Evolutionary conservation across 805 yeast species (phyloP), one percentile per base, ranked within the genome.

Genomic region (Vanderwaltozyma yarrowii): DNA sequence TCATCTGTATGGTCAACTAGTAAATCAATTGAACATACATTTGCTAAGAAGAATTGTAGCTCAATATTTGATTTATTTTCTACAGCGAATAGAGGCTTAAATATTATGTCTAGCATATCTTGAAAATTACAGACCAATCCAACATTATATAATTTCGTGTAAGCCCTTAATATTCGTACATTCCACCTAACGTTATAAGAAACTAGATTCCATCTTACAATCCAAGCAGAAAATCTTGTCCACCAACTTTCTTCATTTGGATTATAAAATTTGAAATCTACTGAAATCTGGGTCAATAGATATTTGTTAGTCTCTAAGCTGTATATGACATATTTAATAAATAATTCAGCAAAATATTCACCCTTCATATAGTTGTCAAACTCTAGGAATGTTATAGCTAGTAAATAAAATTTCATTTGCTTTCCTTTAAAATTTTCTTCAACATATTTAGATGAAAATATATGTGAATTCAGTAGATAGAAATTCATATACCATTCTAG

Each of bases 181-280:
- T 60, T 52, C 69, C 69, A 65, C 15, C 62, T 60, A 12, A 65
- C 54, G 36, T 65, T 65, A 36, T 63, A 61, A 21, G 68, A 63
- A 1, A 64, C 54, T 10, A 65, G 44, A 40, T 60, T 58, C 52
- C 66, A 60, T 39, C 51, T 56, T 8, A 53, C 46, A 7, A 65
- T 41, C 68, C 69, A 65, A 15, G 50, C 37, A 1, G 66, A 45
- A 30, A 65, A 56, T 13, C 55, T 50, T 0, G 39, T 30, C 69
- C 69, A 65, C 60, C 60, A 57, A 36, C 44, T 45, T 8, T 41
- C 38, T 4, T 35, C 26, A 1, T 44, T 35, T 8, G 41, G 27
- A 4, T 40, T 36, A 35, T 45, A 39, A 37, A 50, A 47, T 36
- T 49, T 52, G 37, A 62, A 58, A 33, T 57, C 63, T 6, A 65